These are phyloP conservation scores for Boletus tomentosulus DNA, from an alignment of 768 basidiomycete species.

Conservation along the genomic window DNA sequence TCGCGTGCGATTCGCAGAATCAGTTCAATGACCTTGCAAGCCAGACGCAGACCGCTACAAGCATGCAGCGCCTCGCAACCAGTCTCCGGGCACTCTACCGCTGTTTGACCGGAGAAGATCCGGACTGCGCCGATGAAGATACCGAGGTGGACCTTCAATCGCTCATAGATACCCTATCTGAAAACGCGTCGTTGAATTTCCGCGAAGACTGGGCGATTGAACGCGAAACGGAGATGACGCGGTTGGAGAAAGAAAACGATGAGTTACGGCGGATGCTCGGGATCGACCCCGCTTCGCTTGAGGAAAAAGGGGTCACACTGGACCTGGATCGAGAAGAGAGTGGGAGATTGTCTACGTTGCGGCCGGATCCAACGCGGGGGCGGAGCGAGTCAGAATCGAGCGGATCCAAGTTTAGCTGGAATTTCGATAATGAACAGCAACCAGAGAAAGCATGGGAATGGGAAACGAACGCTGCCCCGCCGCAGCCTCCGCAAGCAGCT, in stretches of 20 bases:
- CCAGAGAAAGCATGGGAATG: conserved; percentile 28
- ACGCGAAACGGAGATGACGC: conserved; percentile 80
- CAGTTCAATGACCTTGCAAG: conserved; percentile 53
- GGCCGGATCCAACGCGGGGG: conserved; percentile 17
- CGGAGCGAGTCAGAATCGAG: conserved; percentile 26
- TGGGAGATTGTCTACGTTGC: conserved; percentile 29
- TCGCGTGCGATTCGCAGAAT: conserved; percentile 55
- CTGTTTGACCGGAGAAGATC: conserved; percentile 61
- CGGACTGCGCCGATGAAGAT: conserved; percentile 29
- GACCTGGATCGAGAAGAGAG: conserved; percentile 47
- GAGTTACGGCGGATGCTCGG: conserved; percentile 69
- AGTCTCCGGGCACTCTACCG: conserved; percentile 69
- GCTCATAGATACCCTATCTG: conserved; percentile 42
- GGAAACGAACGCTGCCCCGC: conserved; percentile 24
- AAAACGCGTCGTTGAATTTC: conserved; percentile 35
- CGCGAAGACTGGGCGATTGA: conserved; percentile 82
- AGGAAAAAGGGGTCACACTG: conserved; percentile 47
- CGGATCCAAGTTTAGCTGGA: conserved; percentile 25
- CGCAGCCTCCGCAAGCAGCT: conserved; percentile 30
- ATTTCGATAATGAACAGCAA: conserved; percentile 28
- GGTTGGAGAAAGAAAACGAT: conserved; percentile 81
- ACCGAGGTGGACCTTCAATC: conserved; percentile 39
- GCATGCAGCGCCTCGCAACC: conserved; percentile 68
- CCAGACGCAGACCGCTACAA: conserved; percentile 56
- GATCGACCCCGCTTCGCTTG: conserved; percentile 59